phyloP scores from a whole-genome alignment of 192 early-diverging fungal genomes.

The Anaeromyces robustus region DNA sequence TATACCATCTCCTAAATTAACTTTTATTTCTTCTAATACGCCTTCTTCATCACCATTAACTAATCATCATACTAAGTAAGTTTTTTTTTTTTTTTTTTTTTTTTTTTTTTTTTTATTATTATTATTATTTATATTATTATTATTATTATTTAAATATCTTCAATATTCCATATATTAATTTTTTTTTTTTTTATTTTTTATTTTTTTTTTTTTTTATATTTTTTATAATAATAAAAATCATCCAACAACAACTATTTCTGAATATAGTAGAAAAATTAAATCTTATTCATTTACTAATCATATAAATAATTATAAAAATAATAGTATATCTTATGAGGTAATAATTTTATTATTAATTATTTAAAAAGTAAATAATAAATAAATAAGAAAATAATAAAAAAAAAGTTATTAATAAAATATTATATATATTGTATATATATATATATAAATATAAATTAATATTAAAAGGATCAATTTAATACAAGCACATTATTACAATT shows the following conservation, averaged over 20 bases:
- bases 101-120: too few relatives aligned
- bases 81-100: background rate
- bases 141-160: too few relatives aligned
- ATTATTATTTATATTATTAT: too few relatives aligned
- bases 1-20: background rate
- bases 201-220: too few relatives aligned
- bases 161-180: too few relatives aligned
- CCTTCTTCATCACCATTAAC: background rate
- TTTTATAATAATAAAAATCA: too few relatives aligned
- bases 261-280: background rate
- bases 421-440: too few relatives aligned
- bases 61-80: background rate
- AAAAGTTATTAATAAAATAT: too few relatives aligned
- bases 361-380: too few relatives aligned
- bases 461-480: background rate
- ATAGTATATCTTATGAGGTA: background rate
- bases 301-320: background rate
- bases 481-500: background rate
- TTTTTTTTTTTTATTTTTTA: background rate
- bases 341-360: too few relatives aligned
- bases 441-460: too few relatives aligned
- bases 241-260: background rate
- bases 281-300: background rate
- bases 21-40: background rate
- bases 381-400: too few relatives aligned